A percentile compares a stretch with the other conserved stretches of the same genome.
phyloP scores from a whole-genome alignment of 192 early-diverging fungal species.

The Coemansia sp. region DNA sequence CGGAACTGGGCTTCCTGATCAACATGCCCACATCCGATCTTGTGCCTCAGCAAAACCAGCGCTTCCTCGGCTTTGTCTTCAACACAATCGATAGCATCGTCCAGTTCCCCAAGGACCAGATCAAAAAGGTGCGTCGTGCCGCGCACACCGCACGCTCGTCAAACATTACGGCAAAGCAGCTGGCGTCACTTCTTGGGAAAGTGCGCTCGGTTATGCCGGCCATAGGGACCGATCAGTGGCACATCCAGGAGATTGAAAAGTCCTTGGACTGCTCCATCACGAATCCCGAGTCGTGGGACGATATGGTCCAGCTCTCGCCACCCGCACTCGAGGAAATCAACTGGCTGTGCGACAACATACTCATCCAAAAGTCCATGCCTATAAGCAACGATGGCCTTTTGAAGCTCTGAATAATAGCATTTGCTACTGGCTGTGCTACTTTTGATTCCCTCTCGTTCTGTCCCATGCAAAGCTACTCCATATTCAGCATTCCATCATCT shows the following conservation, averaged over 20 bases:
- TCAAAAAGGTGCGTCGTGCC: conserved; percentile 50
- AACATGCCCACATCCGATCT: conserved; percentile 38
- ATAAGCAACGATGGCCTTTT: conserved; percentile 2
- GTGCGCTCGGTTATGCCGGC: conserved; percentile 50
- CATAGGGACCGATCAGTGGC: conserved; percentile 29
- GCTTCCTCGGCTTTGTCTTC: conserved; percentile 53
- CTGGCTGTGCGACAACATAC: conserved; percentile 48
- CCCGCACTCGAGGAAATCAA: conserved; percentile 35
- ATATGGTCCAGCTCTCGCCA: conserved; percentile 26
- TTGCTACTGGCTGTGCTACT: too few species aligned
- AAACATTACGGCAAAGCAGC: conserved; percentile 45
- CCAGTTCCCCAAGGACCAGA: conserved; percentile 48
- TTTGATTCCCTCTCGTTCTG: too few species aligned
- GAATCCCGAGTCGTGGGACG: conserved; percentile 49
- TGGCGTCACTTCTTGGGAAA: conserved; percentile 50
- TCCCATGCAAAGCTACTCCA: too few species aligned
- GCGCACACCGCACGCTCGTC: conserved; percentile 33
- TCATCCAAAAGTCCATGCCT: conserved; percentile 34
- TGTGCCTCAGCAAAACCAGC: conserved; percentile 53
- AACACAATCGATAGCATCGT: conserved; percentile 38
- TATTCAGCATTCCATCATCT: too few species aligned
- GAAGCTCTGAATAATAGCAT: too few species aligned
- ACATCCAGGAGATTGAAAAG: conserved; percentile 37
- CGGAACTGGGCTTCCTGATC: conserved; percentile 44
- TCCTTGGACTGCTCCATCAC: conserved; percentile 35